Evolutionary conservation across 2,329 filamentous ascomycete genomes (phyloP).

Genomic region (Cryphonectria carpinicola): DNA sequence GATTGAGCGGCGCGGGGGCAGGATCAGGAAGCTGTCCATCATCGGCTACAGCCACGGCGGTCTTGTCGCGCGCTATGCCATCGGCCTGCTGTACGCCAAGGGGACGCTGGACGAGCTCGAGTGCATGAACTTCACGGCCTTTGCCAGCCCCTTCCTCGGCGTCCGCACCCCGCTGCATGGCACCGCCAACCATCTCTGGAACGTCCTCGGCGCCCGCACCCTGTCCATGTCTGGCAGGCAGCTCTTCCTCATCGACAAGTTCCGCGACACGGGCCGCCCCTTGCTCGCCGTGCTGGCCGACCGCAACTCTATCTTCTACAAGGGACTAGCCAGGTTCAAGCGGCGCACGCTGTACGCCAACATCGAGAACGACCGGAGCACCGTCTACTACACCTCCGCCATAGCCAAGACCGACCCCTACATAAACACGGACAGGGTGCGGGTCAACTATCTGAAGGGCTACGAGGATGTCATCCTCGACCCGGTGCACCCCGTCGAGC

Average conservation of each 20-base stretch:
- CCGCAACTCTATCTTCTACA: conserved; percentile 82
- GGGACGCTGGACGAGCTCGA: conserved; percentile 79
- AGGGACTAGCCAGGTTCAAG: conserved; percentile 75
- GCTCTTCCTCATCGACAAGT: conserved; percentile 84
- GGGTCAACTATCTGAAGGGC: conserved; percentile 73
- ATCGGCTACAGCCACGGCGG: conserved; percentile 91
- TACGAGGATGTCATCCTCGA: conserved; percentile 80
- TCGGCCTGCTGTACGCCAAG: conserved; percentile 81
- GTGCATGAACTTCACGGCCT: conserved; percentile 92
- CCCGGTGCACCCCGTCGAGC: conserved; percentile 61
- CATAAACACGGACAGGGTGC: conserved; percentile 65
- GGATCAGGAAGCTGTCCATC: conserved; percentile 81
- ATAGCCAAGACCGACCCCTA: conserved; percentile 82
- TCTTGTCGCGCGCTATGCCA: conserved; percentile 81
- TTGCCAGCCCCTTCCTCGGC: conserved; percentile 84
- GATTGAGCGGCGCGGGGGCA: conserved; percentile 65
- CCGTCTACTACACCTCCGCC: conserved; percentile 80
- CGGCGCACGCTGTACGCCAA: conserved; percentile 82
- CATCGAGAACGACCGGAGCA: conserved; percentile 81
- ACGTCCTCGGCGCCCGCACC: conserved; percentile 79
- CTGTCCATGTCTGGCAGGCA: conserved; percentile 84
- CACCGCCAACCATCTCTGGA: conserved; percentile 71
- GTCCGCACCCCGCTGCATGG: conserved; percentile 71
- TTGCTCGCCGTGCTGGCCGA: conserved; percentile 83
- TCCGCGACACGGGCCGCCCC: conserved; percentile 80